Conservation (phyloP, 2,329 filamentous ascomycete species). For the Allantophomopsis cytisporea region DNA sequence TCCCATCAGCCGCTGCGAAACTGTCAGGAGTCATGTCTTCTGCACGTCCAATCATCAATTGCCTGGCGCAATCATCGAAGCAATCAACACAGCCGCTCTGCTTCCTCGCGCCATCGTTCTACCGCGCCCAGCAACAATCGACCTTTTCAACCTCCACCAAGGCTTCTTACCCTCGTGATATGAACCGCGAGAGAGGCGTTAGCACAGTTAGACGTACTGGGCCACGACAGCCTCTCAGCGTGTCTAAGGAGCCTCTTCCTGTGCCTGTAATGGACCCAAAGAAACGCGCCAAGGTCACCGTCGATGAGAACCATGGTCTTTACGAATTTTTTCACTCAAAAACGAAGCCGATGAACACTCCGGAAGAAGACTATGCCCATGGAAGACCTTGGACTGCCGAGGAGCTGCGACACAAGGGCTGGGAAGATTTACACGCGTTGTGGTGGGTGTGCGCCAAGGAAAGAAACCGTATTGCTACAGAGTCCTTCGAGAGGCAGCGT, state of each 20-base stretch:
- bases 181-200: slow-evolving; percentile 68
- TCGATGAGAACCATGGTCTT: slow-evolving; percentile 69
- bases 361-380: slow-evolving; percentile 56
- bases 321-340: slow-evolving; percentile 81
- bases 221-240: slow-evolving; percentile 57
- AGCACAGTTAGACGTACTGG: slow-evolving; percentile 71
- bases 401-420: slow-evolving; percentile 80
- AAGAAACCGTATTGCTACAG: slow-evolving; percentile 77
- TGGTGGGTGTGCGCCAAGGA: slow-evolving; percentile 96
- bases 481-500: slow-evolving; percentile 52
- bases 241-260: slow-evolving; percentile 60
- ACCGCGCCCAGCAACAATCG: slow-evolving; percentile 11
- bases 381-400: slow-evolving; percentile 75
- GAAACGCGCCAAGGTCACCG: slow-evolving; percentile 36
- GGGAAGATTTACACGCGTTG: slow-evolving; percentile 81
- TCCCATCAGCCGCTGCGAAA: slow-evolving; percentile 1
- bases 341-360: slow-evolving; percentile 54
- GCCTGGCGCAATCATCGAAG: slow-evolving; percentile 7
- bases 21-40: slow-evolving; percentile 2
- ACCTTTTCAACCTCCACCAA: slow-evolving; percentile 17
- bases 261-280: slow-evolving; percentile 49
- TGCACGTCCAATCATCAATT: not conserved
- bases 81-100: slow-evolving; percentile 9
- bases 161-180: slow-evolving; percentile 39
- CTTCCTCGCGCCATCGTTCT: slow-evolving; percentile 18